Base-by-base conservation (phyloP, 345 rosid genomes). In the Streptanthus diversifolius region DNA sequence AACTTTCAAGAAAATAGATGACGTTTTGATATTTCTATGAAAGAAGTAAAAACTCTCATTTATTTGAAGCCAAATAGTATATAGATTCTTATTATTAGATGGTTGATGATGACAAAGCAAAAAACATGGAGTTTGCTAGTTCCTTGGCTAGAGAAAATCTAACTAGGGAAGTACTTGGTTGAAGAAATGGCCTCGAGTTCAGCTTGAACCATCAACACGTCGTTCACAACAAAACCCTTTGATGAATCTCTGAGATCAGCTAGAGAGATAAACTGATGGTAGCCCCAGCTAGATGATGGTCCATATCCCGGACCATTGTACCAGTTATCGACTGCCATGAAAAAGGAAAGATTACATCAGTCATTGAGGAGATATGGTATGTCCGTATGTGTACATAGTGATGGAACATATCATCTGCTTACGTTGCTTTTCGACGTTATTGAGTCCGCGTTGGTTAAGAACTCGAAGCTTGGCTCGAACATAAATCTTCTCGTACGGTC, bases 171-270 rank as follows among this genome's bases (percentile, higher is more conserved):
- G 15, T 32, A 56, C 43, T 47, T 57, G 37, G 63, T 64, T 17
- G 39, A 66, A 35, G 78, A 74, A 66, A 74, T 7, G 1, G 35
- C 45, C 12, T 66, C 67, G 0, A 74, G 6, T 24, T 48, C 53
- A 4, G 37, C 61, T 74, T 74, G 19, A 18, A 74, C 72, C 7
- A 9, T 48, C 33, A 66, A 25, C 33, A 37, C 1, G 66, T 74
- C 78, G 3, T 56, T 40, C 35, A 58, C 67, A 66, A 58, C 3
- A 1, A 56, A 74, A 7, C 78, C 72, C 51, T 74, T 74, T 13
- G 68, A 69, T 43, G 54, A 13, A 19, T 69, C 63, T 9, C 10
- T 43, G 14, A 69, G 63, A 15, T 56, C 14, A 7, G 43, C 17
- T 2, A 68, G 19, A 15, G 73, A 14, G 13, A 68, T 30, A 30